A percentile compares a stretch with the other conserved stretches of the same genome.
phyloP scores from a whole-genome alignment of 2,329 filamentous ascomycete genomes.

The Pseudocercospora vitis region DNA sequence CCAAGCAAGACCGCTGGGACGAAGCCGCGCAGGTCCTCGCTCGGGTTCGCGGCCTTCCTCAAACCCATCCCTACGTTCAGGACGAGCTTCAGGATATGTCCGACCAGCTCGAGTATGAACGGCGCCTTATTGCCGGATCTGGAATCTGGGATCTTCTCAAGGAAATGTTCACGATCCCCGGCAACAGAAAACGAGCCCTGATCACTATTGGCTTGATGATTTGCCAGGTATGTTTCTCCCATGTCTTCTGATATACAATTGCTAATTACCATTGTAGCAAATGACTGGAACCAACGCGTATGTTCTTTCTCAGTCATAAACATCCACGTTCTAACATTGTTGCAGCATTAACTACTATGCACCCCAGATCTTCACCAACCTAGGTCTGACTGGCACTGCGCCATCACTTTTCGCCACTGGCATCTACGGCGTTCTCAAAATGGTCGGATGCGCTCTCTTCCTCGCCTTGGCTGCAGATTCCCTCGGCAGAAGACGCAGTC shows the following conservation, averaged over 20 bases:
- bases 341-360: constrained; percentile 62
- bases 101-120: constrained; percentile 66
- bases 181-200: constrained; percentile 62
- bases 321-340: constrained; percentile 29
- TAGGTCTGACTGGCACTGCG: constrained; percentile 60
- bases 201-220: constrained; percentile 63
- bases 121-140: constrained; percentile 65
- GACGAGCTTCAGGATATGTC: constrained; percentile 65
- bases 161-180: constrained; percentile 67
- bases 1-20: constrained; percentile 68
- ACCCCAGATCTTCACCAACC: constrained; percentile 65
- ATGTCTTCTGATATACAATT: too few relatives aligned
- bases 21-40: constrained; percentile 59
- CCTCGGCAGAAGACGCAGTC: constrained; percentile 63
- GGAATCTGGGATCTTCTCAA: constrained; percentile 64
- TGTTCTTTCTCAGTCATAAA: background rate
- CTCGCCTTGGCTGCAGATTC: constrained; percentile 70
- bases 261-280: too few relatives aligned
- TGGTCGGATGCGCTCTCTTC: constrained; percentile 63
- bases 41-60: constrained; percentile 54
- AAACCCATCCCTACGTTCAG: constrained; percentile 59
- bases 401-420: constrained; percentile 70
- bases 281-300: constrained; percentile 64
- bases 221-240: too few relatives aligned
- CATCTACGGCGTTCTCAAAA: constrained; percentile 72